Evolutionary conservation across 225 moss, liverwort and hornwort species (phyloP).

Genomic region (Marchantia polymorpha): DNA sequence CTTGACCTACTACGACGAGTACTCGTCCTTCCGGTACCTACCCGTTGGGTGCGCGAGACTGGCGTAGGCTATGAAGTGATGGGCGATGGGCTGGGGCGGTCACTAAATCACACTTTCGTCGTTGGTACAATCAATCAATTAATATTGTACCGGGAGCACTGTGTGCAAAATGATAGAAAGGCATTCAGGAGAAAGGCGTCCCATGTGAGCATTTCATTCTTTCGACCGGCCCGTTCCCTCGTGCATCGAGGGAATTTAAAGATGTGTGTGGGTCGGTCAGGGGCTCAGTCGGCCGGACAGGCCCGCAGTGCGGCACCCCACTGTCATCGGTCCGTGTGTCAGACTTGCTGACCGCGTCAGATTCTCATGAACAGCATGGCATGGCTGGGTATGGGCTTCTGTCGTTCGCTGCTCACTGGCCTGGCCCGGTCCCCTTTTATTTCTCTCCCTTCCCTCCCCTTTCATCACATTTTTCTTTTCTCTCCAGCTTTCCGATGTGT

Average conservation of each 20-base stretch:
- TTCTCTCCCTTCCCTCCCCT: too few species aligned
- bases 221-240: background rate
- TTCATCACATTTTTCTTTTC: too few species aligned
- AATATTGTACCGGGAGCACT: constrained; percentile 10
- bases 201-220: constrained; percentile 16
- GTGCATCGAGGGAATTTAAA: background rate
- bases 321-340: too few species aligned
- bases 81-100: background rate
- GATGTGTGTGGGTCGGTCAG: background rate
- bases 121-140: background rate
- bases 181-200: background rate
- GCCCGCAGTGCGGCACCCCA: too few species aligned
- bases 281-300: background rate
- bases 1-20: background rate
- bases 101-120: background rate
- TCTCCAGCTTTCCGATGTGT: too few species aligned
- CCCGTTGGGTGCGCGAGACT: background rate
- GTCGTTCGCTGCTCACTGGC: too few species aligned
- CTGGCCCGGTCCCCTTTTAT: too few species aligned
- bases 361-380: too few species aligned
- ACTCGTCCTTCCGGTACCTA: background rate
- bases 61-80: background rate
- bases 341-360: too few species aligned
- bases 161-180: background rate
- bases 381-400: too few species aligned